Percentiles rank a stretch among this genome's conserved stretches.
These are phyloP conservation scores for Leptomonas seymouri DNA, from an alignment of 208 protist genomes.

Conservation along the genomic window DNA sequence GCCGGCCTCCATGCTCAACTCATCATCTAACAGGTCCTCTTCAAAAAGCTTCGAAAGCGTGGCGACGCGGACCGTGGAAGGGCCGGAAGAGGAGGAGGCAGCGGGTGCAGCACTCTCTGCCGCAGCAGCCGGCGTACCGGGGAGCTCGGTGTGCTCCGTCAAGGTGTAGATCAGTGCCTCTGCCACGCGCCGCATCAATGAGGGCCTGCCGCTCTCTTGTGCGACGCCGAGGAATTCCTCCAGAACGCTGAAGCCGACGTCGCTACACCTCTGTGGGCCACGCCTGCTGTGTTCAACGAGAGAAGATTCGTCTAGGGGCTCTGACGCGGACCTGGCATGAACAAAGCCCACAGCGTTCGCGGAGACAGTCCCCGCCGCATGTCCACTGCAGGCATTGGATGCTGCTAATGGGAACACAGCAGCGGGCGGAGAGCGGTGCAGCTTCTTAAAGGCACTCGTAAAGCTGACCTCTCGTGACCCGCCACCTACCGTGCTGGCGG, in stretches of 20 bases:
- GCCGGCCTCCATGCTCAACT: slow-evolving; percentile 35
- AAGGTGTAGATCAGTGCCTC: slow-evolving; percentile 7
- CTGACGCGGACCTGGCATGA: slow-evolving; percentile 1
- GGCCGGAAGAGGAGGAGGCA: not conserved
- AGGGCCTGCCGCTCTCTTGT: not conserved
- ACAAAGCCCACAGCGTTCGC: not conserved
- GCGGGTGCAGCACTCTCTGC: not conserved
- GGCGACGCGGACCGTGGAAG: slow-evolving; percentile 2
- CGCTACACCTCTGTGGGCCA: not conserved
- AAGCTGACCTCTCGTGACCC: slow-evolving; percentile 32
- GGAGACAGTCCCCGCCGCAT: not conserved
- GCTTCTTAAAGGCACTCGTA: not conserved
- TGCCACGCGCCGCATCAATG: slow-evolving; percentile 13
- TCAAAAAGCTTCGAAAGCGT: slow-evolving; percentile 29
- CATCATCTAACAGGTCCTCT: slow-evolving; percentile 27
- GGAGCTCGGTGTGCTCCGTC: not conserved
- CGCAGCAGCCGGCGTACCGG: not conserved
- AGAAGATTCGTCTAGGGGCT: not conserved
- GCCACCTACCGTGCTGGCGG: not conserved
- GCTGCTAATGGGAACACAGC: not conserved
- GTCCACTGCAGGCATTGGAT: not conserved
- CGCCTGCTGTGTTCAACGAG: not conserved
- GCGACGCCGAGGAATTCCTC: slow-evolving; percentile 13
- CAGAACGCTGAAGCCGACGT: slow-evolving; percentile 26
- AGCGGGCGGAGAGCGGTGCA: not conserved